Conservation (phyloP, 225 moss, liverwort and hornwort genomes). For the Takakia lepidozioides region DNA sequence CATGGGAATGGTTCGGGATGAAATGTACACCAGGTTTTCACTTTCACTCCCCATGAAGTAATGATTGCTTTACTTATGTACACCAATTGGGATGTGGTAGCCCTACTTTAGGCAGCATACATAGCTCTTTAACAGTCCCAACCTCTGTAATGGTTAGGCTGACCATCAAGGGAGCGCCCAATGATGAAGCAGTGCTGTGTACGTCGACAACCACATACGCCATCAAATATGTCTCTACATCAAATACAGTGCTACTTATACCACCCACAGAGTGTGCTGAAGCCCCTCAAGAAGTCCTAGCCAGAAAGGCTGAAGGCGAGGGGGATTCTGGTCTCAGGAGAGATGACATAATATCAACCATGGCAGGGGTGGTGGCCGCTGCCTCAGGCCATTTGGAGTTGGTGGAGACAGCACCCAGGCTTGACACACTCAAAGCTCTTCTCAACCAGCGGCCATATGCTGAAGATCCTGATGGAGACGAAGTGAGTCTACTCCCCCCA, state of each 20-base stretch:
- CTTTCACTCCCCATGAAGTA: background rate
- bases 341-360: slow-evolving; percentile 10
- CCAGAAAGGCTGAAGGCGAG: background rate
- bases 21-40: background rate
- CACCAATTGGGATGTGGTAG: background rate
- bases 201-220: slow-evolving; percentile 76
- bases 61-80: background rate
- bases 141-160: slow-evolving; percentile 31
- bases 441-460: slow-evolving; percentile 59
- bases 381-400: slow-evolving; percentile 73
- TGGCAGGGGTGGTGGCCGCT: slow-evolving; percentile 63
- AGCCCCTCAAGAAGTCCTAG: slow-evolving; percentile 1
- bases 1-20: background rate
- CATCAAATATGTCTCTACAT: slow-evolving; percentile 90
- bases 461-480: slow-evolving; percentile 65
- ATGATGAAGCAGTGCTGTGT: slow-evolving; percentile 89
- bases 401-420: slow-evolving; percentile 72
- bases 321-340: slow-evolving; percentile 2
- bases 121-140: background rate
- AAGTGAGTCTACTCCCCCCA: slow-evolving; percentile 10
- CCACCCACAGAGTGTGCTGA: slow-evolving; percentile 24
- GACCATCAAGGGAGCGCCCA: slow-evolving; percentile 59
- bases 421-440: slow-evolving; percentile 55
- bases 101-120: background rate
- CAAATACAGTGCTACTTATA: slow-evolving; percentile 84